A percentile compares a stretch with the other conserved stretches of the same genome.
Evolutionary conservation across 139 green algal species (phyloP).

Genomic region (Nannochloris sp.): DNA sequence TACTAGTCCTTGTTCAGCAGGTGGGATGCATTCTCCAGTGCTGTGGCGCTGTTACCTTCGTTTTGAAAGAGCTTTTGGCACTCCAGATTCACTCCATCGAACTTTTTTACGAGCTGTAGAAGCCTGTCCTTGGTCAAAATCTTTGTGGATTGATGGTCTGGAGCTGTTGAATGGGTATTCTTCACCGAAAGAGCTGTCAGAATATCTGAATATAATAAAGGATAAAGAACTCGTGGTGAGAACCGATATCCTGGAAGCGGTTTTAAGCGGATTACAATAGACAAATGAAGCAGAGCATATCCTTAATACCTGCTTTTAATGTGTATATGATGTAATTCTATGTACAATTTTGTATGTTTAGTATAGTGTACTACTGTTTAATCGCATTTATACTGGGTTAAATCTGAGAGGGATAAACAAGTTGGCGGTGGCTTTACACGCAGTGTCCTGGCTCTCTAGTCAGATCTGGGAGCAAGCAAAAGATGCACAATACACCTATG

Average conservation of each 20-base stretch:
- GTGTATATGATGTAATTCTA: not conserved
- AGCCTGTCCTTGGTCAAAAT: conserved; percentile 65
- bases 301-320: not conserved
- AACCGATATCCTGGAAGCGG: conserved; percentile 64
- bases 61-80: not conserved
- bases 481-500: too few species aligned
- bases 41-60: conserved; percentile 1
- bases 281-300: not conserved
- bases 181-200: conserved; percentile 39
- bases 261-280: conserved; percentile 34
- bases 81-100: not conserved
- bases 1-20: too few species aligned
- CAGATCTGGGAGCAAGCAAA: too few species aligned
- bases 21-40: not conserved
- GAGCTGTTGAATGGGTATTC: conserved; percentile 23
- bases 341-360: not conserved
- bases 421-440: too few species aligned
- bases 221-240: conserved; percentile 63
- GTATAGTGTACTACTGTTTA: not conserved
- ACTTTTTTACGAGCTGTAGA: conserved; percentile 67
- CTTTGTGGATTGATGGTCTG: conserved; percentile 67
- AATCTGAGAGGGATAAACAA: not conserved
- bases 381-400: not conserved
- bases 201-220: conserved; percentile 22
- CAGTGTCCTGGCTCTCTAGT: too few species aligned